Conservation (phyloP, 2,329 filamentous ascomycete genomes). For the Chaetomium olivaceum region DNA sequence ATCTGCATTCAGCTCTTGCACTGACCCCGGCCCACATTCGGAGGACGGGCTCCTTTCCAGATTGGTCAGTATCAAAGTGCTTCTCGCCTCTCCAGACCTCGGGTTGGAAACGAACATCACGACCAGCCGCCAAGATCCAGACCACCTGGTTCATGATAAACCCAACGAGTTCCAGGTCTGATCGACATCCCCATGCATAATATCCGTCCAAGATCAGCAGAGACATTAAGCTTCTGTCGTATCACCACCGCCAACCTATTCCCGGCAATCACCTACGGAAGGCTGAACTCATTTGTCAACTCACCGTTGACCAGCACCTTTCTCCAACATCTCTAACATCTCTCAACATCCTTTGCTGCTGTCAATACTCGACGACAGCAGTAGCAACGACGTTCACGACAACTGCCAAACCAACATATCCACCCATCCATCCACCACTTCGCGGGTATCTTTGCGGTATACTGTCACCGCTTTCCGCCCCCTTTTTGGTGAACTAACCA, state of each 20-base stretch:
- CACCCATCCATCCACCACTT: not conserved
- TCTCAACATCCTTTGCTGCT: not conserved
- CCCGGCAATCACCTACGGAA: not conserved
- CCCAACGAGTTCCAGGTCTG: not conserved
- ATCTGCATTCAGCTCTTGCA: conserved; percentile 2
- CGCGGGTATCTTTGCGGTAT: not conserved
- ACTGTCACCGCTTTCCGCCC: not conserved
- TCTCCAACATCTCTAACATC: not conserved
- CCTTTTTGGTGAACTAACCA: not conserved
- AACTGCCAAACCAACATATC: not conserved
- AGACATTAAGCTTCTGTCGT: not conserved
- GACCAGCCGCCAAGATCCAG: not conserved
- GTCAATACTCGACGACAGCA: too few species aligned
- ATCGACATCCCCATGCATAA: not conserved
- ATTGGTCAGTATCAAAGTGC: not conserved
- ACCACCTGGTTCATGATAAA: conserved; percentile 1
- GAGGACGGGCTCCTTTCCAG: not conserved
- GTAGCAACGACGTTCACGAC: not conserved
- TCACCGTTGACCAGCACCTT: not conserved
- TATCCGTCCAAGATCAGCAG: not conserved
- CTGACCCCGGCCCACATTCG: not conserved
- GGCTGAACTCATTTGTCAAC: not conserved
- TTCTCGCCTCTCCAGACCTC: not conserved
- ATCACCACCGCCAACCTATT: not conserved
- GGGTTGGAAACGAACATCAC: not conserved